These are phyloP conservation scores for Pouteria glomerata DNA, from an alignment of 148 eudicot species.

Conservation along the genomic window DNA sequence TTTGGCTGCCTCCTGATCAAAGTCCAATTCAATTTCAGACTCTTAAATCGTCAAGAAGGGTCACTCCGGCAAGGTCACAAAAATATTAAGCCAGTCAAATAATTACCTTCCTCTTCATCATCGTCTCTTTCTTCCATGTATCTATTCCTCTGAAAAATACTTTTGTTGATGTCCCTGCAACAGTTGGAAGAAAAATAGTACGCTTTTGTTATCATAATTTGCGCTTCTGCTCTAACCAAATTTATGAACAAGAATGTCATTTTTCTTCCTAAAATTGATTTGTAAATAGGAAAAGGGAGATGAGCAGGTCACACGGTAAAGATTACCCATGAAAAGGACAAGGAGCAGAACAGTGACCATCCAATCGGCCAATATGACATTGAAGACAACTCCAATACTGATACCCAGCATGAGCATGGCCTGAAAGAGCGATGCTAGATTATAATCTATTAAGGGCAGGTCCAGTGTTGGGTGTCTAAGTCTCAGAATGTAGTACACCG, in stretches of 20 bases:
- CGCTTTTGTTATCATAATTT: too few relatives aligned
- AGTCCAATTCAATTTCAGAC: too few relatives aligned
- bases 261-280: too few relatives aligned
- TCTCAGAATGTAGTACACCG: constrained; percentile 53
- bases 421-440: constrained; percentile 57
- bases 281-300: too few relatives aligned
- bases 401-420: constrained; percentile 80
- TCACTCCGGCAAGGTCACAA: background rate
- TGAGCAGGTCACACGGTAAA: too few relatives aligned
- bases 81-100: background rate
- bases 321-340: constrained; percentile 59
- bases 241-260: too few relatives aligned
- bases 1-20: constrained; percentile 29
- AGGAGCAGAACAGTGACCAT: constrained; percentile 69
- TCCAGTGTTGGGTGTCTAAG: constrained; percentile 57
- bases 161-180: constrained; percentile 50
- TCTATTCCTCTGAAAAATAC: constrained; percentile 49
- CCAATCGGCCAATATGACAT: constrained; percentile 69
- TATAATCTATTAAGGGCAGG: constrained; percentile 65
- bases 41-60: too few relatives aligned
- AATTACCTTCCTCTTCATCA: constrained; percentile 37
- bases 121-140: constrained; percentile 65
- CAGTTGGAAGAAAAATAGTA: too few relatives aligned
- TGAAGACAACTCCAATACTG: constrained; percentile 62
- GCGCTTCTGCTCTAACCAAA: too few relatives aligned